These are phyloP conservation scores for Thielaviopsis ethacetica DNA, from an alignment of 2,329 filamentous ascomycete genomes.

Conservation along the genomic window DNA sequence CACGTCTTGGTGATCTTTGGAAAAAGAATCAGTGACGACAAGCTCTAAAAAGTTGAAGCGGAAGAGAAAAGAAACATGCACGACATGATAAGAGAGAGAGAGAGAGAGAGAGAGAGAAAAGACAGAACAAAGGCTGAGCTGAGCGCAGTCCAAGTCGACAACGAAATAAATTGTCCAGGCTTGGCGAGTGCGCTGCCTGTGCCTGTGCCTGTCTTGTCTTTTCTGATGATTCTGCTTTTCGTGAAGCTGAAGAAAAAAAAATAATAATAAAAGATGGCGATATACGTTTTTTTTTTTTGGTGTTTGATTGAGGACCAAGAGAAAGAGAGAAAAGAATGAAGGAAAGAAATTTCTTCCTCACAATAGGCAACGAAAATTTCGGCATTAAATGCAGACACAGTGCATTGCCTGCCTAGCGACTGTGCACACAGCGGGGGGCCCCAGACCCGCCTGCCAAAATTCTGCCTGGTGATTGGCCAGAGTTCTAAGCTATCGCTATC, in stretches of 20 bases:
- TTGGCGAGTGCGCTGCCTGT: background rate
- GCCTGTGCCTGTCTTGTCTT: background rate
- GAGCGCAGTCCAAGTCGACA: background rate
- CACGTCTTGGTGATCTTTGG: conserved; percentile 23
- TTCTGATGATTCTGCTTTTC: background rate
- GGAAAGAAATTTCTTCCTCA: background rate
- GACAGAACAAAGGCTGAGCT: no score
- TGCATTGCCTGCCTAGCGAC: background rate
- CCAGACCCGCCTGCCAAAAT: no score
- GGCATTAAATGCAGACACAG: background rate
- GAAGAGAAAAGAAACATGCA: background rate
- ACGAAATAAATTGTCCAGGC: background rate
- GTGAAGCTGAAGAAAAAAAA: background rate
- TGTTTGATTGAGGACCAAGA: no score
- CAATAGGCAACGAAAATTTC: no score
- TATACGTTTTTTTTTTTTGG: no score
- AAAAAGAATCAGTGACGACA: conserved; percentile 7
- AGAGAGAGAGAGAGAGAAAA: background rate
- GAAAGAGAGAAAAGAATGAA: background rate
- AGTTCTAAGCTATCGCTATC: no score
- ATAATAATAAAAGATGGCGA: background rate
- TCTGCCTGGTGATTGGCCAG: background rate
- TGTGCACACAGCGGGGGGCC: background rate
- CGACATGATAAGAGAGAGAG: background rate
- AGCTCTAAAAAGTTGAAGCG: conserved; percentile 13